Evolutionary conservation across 805 yeast genomes (phyloP).

Genomic region (Candida qinlingensis): DNA sequence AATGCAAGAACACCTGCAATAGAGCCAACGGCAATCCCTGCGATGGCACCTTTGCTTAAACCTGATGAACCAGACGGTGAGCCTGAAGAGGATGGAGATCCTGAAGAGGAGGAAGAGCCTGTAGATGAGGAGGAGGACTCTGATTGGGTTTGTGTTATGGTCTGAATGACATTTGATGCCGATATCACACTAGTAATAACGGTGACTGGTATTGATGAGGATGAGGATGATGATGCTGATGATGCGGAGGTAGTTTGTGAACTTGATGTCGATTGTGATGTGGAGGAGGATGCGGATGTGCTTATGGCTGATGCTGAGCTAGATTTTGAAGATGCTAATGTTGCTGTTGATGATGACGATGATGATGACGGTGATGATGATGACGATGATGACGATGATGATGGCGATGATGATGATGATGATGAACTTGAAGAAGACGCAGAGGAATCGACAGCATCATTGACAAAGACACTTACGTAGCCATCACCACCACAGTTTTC

Average conservation of each 20-base stretch:
- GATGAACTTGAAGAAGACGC: conserved; percentile 1
- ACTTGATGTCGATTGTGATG: conserved; percentile 8
- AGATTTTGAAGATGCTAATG: conserved; percentile 8
- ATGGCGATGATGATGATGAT: neutral
- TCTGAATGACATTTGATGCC: conserved; percentile 11
- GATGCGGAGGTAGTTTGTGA: conserved; percentile 4
- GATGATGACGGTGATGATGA: neutral
- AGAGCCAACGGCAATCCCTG: conserved; percentile 56
- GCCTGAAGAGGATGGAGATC: conserved; percentile 13
- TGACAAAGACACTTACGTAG: conserved; percentile 40
- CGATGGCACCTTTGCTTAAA: conserved; percentile 44
- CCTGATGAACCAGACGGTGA: conserved; percentile 1
- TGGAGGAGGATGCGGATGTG: conserved; percentile 12
- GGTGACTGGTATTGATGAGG: conserved; percentile 4
- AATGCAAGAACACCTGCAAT: conserved; percentile 40
- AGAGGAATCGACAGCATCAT: conserved; percentile 23
- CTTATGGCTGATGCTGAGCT: conserved; percentile 14
- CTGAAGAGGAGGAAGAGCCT: conserved; percentile 6
- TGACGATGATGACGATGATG: neutral
- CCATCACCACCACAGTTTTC: conserved; percentile 62
- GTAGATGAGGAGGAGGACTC: conserved; percentile 10
- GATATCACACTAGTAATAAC: conserved; percentile 16
- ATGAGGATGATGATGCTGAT: neutral
- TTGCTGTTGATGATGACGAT: conserved; percentile 1
- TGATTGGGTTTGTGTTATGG: conserved; percentile 2